Evolutionary conservation across 805 yeast genomes (phyloP), one percentile per base, ranked within the genome.

Genomic region (Gaillardinia entomophila): DNA sequence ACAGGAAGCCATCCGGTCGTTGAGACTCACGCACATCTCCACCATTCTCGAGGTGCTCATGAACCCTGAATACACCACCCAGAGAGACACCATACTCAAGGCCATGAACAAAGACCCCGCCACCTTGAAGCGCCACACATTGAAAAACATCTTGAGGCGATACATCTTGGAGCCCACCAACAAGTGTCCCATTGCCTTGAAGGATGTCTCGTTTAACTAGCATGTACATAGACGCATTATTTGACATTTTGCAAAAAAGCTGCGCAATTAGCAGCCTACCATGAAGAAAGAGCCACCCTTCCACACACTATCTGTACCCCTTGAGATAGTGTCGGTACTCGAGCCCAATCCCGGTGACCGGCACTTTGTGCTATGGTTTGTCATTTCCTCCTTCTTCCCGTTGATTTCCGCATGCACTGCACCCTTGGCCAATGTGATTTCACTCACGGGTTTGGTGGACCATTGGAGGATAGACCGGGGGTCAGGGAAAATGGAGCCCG

Each of bases 391-490:
- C 2, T 78, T 79, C 43, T 70, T 85, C 41, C 96, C 96, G 0
- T 68, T 86, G 16, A 51, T 81, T 6, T 78, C 89, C 1, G 87
- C 90, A 3, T 82, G 90, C 43, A 46, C 79, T 24, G 94, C 92
- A 0, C 95, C 95, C 0, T 45, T 86, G 17, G 79, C 90, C 5
- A 84, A 84, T 44, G 71, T 83, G 68, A 68, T 78, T 26, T 81
- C 90, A 0, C 63, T 83, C 4, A 77, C 82, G 2, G 85, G 89
- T 4, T 66, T 84, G 12, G 76, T 79, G 0, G 79, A 82, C 35
- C 66, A 70, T 30, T 86, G 96, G 96, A 53, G 80, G 32, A 28
- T 48, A 4, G 50, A 54, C 16, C 49, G 42, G 3, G 41, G 40
- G 3, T 41, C 52, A 0, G 55, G 58, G 0, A 26, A 37, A 1